Conservation (phyloP, 768 basidiomycete species). For the Exidia glandulosa region DNA sequence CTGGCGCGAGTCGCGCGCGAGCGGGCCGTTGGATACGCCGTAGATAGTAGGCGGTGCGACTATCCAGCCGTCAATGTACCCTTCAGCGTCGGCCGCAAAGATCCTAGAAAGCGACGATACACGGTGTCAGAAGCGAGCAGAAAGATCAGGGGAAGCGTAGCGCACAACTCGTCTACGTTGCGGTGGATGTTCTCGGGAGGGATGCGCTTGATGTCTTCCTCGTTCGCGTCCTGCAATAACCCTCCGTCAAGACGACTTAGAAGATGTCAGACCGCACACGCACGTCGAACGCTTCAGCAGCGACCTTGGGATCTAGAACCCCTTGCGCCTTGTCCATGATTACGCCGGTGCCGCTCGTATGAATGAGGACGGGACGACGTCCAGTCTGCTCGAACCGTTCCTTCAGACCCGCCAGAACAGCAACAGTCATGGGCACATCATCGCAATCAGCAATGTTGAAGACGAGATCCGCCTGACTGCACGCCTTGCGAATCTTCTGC, state of each 20-base stretch:
- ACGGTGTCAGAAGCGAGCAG: background rate
- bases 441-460: conserved; percentile 2
- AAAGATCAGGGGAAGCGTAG: background rate
- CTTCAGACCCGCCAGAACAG: conserved; percentile 1
- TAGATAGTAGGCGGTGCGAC: conserved; percentile 1
- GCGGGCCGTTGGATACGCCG: background rate
- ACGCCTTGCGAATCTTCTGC: background rate
- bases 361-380: background rate
- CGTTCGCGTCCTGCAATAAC: background rate
- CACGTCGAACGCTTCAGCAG: background rate
- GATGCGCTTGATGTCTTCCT: conserved; percentile 4
- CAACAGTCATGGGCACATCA: background rate
- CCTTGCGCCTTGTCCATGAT: background rate
- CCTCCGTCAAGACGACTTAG: no score
- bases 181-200: background rate
- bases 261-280: background rate
- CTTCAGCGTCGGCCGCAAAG: background rate
- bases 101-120: background rate
- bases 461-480: background rate
- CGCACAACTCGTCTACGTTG: background rate
- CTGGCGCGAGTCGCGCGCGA: background rate
- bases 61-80: background rate
- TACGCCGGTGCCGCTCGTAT: conserved; percentile 3
- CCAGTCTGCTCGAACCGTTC: background rate
- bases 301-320: background rate